Conservation (phyloP, 2,329 filamentous ascomycete genomes). For the Alternaria ethzedia region DNA sequence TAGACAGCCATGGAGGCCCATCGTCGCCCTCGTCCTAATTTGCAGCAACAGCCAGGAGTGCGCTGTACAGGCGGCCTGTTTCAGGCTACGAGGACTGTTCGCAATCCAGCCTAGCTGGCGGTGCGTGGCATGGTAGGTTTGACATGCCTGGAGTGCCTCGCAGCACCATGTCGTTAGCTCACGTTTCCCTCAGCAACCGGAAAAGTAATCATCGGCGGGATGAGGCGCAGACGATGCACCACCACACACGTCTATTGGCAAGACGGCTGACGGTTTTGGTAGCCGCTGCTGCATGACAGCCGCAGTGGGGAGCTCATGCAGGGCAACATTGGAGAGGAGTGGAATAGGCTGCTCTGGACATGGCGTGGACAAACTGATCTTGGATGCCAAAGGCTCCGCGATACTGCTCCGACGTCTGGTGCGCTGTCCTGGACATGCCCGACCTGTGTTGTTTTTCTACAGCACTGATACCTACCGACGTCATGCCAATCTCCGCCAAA, state of each 20-base stretch:
- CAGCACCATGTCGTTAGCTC: neutral
- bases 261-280: neutral
- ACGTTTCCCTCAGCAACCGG: conserved; percentile 7
- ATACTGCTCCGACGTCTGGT: neutral
- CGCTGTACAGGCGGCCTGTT: neutral
- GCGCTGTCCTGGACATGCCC: neutral
- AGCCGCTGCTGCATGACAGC: conserved; percentile 11
- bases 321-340: conserved; percentile 5
- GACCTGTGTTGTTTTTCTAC: conserved; percentile 2
- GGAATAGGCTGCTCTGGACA: conserved; percentile 15
- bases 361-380: neutral
- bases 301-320: conserved; percentile 18
- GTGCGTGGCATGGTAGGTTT: neutral
- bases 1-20: neutral
- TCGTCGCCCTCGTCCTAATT: neutral
- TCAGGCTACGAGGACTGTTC: neutral
- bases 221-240: conserved; percentile 1
- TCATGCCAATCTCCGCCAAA: conserved; percentile 11
- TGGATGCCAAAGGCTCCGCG: neutral
- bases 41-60: neutral
- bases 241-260: conserved; percentile 9
- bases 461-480: conserved; percentile 5
- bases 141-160: neutral
- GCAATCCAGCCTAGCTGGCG: neutral
- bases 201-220: conserved; percentile 8